Evolutionary conservation across 164 flowering plant genomes (phyloP), one percentile per base, ranked within the genome.

Genomic region (Saururus chinensis): DNA sequence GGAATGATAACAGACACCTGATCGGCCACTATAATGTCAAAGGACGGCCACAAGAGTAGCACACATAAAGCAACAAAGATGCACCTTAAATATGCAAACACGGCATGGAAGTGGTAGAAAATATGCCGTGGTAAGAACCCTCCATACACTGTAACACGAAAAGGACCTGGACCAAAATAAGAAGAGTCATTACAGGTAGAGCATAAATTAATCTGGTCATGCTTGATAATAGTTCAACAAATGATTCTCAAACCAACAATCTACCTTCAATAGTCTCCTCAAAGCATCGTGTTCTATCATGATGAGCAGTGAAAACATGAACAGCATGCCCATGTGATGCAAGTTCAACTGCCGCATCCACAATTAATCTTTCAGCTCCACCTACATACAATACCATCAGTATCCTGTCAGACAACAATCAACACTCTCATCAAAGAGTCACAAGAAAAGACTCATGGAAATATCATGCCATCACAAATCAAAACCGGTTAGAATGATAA

Each of bases 341-440:
- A 74, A 93, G 90, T 71, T 90, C 85, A 63, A 82, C 82, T 51
- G 98, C 97, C 5, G 95, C 98, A 80, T 90, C 98, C 60, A 93
- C 97, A 74, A 93, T 80, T 66, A 93, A 71, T 70, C 98, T 84
- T 70, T 93, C 98, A 58, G 97, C 98, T 74, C 98, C 98, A 66
- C 98, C 98, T 90, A 63, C 45, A 62, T 4, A 73, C 57, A 64
- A 65, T 40, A 57, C 5, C 14, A 19, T 0, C 56, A 53, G 12
- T 19, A 19, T 19, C 56, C 56, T n/a, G 4, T 53, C 22, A n/a
- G 56, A n/a, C 4, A 23, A n/a, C 9, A 22, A n/a, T 19, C 54
- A 52, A n/a, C 12, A 17, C 4, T 53, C 5, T 11, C 22, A n/a
- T 53, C 21, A n/a, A 9, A n/a, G 9, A 19, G 23, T 53, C 56